Evolutionary conservation across 441 rosid genomes (phyloP).

Genomic region (Populus tomentosa): DNA sequence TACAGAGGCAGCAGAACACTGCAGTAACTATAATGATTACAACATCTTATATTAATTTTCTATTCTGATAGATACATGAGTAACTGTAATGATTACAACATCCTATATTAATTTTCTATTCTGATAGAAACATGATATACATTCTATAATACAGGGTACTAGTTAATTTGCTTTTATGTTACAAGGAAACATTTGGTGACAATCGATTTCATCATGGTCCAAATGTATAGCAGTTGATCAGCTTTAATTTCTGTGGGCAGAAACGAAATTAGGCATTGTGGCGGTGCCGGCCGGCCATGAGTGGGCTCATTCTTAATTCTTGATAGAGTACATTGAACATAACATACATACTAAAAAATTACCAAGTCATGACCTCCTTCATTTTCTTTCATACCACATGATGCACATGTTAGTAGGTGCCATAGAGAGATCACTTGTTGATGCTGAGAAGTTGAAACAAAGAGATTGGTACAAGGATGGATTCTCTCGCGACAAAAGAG

Average conservation of each 20-base stretch:
- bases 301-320: neutral
- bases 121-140: too few relatives aligned
- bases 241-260: neutral
- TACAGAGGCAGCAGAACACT: too few relatives aligned
- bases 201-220: neutral
- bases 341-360: too few relatives aligned
- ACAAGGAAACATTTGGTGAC: neutral
- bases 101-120: too few relatives aligned
- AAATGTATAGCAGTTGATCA: neutral
- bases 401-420: neutral
- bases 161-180: too few relatives aligned
- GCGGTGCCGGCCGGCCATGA: neutral
- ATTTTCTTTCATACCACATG: neutral
- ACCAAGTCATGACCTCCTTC: neutral
- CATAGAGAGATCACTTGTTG: neutral
- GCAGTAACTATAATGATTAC: too few relatives aligned
- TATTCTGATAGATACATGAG: too few relatives aligned
- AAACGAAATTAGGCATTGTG: neutral
- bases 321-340: neutral
- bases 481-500: neutral
- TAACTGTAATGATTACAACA: too few relatives aligned
- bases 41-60: too few relatives aligned
- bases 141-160: neutral
- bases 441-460: neutral
- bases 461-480: neutral